Evolutionary conservation across 2,329 filamentous ascomycete species (phyloP).

Genomic region (Immersiporthe knoxdaviesiana): DNA sequence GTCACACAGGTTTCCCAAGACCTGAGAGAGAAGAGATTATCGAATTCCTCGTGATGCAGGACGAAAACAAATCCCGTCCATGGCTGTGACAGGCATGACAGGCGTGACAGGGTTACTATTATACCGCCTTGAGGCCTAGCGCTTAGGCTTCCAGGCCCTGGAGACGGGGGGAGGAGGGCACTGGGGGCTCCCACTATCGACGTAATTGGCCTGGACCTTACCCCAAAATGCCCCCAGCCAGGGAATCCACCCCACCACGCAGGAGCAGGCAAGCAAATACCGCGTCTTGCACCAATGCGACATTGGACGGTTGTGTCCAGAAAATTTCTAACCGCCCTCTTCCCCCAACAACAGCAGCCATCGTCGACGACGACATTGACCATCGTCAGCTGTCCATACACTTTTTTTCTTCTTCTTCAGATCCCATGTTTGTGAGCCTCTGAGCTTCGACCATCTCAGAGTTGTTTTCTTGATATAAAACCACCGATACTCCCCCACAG

Average conservation of each 20-base stretch:
- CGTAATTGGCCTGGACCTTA: conserved; percentile 9
- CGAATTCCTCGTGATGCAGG: neutral
- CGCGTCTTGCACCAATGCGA: neutral
- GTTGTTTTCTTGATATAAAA: conserved; percentile 37
- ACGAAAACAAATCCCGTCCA: neutral
- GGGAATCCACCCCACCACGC: neutral
- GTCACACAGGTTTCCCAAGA: neutral
- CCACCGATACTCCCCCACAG: conserved; percentile 76
- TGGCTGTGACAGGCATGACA: neutral
- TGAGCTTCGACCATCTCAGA: neutral
- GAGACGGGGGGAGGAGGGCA: neutral
- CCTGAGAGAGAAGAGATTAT: neutral
- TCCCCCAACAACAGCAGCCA: neutral
- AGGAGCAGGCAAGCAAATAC: neutral
- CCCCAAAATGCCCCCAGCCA: neutral
- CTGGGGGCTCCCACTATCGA: neutral
- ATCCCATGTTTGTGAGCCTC: neutral
- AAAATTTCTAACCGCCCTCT: neutral
- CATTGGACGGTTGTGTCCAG: neutral
- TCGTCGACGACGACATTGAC: neutral
- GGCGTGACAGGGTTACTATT: neutral
- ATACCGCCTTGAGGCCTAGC: neutral
- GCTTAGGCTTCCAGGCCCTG: neutral
- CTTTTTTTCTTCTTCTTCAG: too few species aligned
- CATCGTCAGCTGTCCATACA: neutral